Evolutionary conservation across 1,139 yeast genomes (phyloP), one percentile per base, ranked within the genome.

Genomic region (Candida albicans): DNA sequence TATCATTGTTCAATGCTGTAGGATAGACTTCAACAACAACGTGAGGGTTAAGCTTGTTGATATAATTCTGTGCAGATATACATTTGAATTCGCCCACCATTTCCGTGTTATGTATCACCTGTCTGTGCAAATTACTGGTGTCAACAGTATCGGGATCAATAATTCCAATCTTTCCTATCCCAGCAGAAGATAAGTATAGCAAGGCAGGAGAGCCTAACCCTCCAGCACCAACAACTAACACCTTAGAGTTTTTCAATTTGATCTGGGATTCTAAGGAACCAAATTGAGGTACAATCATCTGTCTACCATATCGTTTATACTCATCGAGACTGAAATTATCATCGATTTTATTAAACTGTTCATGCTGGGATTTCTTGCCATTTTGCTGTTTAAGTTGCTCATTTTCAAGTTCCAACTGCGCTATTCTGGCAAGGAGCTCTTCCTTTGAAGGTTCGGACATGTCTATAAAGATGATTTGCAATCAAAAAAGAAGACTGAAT

Each of bases 121-220:
- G 99, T 45, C 99, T 72, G 56, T 93, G 99, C 43, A 93, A 66
- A 59, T 95, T 95, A 9, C 96, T 86, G 1, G 70, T 65, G 52
- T 91, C 98, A 0, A 95, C 97, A 0, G 64, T 61, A 62, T 95
- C 99, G 55, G 82, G 80, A 64, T 95, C 99, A 1, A 90, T 84
- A 14, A 95, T 86, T 4, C 97, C 97, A 25, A 93, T 72, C 2
- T 68, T 64, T 1, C 98, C 98, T 2, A 93, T 68, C 1, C 99
- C 99, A 0, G 96, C 87, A 0, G 95, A 96, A 0, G 85, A 82
- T 3, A 95, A 67, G 58, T 95, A 95, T 33, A 87, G 75, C 40
- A 93, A 64, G 0, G 95, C 95, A 0, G 99, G 98, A 52, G 96
- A 86, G 0, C 99, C 99, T 9, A 95, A 72, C 0, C 99, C 99